Percentiles rank a stretch among this genome's conserved stretches.
These are phyloP conservation scores for Paecilomyces sp. DNA, from an alignment of 2,329 filamentous ascomycete species.

Conservation along the genomic window DNA sequence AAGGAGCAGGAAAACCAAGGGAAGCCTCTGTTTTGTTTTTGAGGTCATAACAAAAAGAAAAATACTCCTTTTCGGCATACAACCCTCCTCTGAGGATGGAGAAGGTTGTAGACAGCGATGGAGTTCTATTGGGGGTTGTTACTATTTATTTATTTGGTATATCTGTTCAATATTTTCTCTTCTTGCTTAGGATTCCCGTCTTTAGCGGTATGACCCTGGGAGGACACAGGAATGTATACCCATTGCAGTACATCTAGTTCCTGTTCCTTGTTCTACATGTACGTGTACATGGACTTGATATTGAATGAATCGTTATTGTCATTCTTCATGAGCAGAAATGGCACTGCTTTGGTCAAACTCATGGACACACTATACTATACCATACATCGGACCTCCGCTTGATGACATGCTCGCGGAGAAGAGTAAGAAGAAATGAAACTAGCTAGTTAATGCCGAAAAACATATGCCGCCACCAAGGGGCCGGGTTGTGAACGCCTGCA, in stretches of 20 bases:
- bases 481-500: not conserved
- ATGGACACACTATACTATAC: not conserved
- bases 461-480: not conserved
- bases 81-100: not conserved
- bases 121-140: not conserved
- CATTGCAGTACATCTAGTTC: too few relatives aligned
- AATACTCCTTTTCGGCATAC: not conserved
- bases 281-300: too few relatives aligned
- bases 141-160: not conserved
- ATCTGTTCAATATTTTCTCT: too few relatives aligned
- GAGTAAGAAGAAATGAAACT: not conserved
- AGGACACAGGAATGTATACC: too few relatives aligned
- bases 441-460: not conserved
- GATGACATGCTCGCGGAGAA: not conserved
- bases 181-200: too few relatives aligned
- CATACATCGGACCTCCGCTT: not conserved
- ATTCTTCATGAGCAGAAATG: too few relatives aligned
- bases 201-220: too few relatives aligned
- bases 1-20: too few relatives aligned
- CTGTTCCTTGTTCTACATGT: too few relatives aligned
- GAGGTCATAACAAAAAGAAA: constrained; percentile 3
- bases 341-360: too few relatives aligned
- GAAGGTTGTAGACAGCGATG: not conserved
- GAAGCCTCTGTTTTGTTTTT: too few relatives aligned
- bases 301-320: too few relatives aligned